These are phyloP conservation scores for Cutaneotrichosporon mucoides DNA, from an alignment of 1,284 basidiomycete species.

Conservation along the genomic window DNA sequence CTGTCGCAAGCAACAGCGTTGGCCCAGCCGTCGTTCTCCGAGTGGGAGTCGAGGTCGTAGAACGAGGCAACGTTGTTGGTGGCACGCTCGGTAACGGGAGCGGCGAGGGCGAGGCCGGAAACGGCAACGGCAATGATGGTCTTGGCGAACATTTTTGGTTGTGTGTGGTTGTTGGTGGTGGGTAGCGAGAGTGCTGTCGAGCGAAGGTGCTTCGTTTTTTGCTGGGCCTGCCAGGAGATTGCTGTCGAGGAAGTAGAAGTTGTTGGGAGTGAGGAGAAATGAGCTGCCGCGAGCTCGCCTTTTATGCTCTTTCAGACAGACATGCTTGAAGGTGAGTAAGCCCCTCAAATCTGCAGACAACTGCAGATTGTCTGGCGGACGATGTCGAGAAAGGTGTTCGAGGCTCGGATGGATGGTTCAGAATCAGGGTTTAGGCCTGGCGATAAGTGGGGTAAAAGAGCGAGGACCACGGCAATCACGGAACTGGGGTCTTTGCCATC, in stretches of 20 bases:
- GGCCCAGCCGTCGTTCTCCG: slow-evolving; percentile 1
- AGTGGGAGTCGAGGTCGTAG: not conserved
- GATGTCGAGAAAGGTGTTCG: not conserved
- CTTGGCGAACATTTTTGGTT: slow-evolving; percentile 2
- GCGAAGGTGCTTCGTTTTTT: not conserved
- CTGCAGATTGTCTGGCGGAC: not conserved
- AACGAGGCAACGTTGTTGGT: not conserved
- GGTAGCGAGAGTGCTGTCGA: not conserved
- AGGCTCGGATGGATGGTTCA: no score
- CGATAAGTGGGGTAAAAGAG: no score
- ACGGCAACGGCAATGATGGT: not conserved
- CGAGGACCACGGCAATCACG: no score
- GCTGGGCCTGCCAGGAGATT: not conserved
- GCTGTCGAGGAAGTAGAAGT: not conserved
- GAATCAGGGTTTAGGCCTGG: no score
- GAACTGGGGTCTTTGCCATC: no score
- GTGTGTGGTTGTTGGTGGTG: not conserved
- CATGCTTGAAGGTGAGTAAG: not conserved
- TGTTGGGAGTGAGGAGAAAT: not conserved
- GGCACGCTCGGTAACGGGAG: not conserved
- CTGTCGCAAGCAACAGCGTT: not conserved
- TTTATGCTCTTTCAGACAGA: not conserved
- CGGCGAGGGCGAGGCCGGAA: not conserved
- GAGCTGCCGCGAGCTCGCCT: not conserved
- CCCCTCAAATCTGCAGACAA: not conserved